Percentiles rank a stretch among this genome's conserved stretches.
These are phyloP conservation scores for Cucurbita moschata DNA, from an alignment of 306 rosid genomes.

Conservation along the genomic window DNA sequence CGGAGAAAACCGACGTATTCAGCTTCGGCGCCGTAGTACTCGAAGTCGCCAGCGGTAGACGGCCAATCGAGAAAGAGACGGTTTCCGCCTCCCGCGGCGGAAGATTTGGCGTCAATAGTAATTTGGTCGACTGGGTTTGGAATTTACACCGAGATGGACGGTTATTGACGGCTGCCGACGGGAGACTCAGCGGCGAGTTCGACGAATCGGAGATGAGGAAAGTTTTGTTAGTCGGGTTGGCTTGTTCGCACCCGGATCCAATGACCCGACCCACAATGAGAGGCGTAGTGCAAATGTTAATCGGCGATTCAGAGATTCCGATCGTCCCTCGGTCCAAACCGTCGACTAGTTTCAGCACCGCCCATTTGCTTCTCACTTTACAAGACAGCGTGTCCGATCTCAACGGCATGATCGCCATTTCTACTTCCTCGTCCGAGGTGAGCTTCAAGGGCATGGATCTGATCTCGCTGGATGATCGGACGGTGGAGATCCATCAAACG, in stretches of 20 bases:
- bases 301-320: constrained; percentile 79
- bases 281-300: constrained; percentile 69
- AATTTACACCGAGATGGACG: constrained; percentile 61
- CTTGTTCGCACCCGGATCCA: constrained; percentile 87
- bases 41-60: constrained; percentile 82
- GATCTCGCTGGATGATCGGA: constrained; percentile 24
- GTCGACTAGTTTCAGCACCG: constrained; percentile 46
- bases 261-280: constrained; percentile 67
- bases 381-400: constrained; percentile 90
- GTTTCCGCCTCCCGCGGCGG: constrained; percentile 16
- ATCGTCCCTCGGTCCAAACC: constrained; percentile 70
- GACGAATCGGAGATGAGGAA: constrained; percentile 64
- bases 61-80: constrained; percentile 74
- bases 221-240: constrained; percentile 54
- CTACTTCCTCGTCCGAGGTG: constrained; percentile 54
- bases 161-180: constrained; percentile 54
- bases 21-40: constrained; percentile 93
- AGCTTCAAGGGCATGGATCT: constrained; percentile 39
- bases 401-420: constrained; percentile 55
- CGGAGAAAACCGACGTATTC: constrained; percentile 86
- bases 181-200: constrained; percentile 40
- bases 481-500: neutral
- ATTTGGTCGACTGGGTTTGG: constrained; percentile 99
- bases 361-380: constrained; percentile 50
- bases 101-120: constrained; percentile 37